A percentile compares a stretch with the other conserved stretches of the same genome.
These are phyloP conservation scores for Acanthochlamys bracteata DNA, from an alignment of 106 monocot genomes.

Conservation along the genomic window DNA sequence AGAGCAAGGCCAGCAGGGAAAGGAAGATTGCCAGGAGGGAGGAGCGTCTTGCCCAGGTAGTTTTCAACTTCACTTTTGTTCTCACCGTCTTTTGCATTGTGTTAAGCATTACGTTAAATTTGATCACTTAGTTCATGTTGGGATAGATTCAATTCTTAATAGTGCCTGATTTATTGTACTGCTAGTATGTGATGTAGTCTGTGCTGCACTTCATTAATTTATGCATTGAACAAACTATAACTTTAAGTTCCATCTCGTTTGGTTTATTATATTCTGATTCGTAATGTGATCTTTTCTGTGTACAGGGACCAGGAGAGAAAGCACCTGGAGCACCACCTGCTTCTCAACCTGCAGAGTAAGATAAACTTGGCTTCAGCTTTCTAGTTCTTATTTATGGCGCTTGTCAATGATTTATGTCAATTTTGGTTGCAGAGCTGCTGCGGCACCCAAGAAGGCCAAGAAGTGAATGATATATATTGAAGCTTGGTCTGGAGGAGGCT, in stretches of 20 bases:
- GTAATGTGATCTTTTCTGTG: not conserved
- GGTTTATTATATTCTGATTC: not conserved
- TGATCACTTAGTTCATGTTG: no score
- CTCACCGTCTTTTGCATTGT: not conserved
- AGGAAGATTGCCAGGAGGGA: slow-evolving; percentile 17
- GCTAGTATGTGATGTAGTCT: no score
- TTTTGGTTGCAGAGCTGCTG: not conserved
- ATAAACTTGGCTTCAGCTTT: no score
- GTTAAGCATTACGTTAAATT: no score
- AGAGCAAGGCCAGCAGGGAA: slow-evolving; percentile 18
- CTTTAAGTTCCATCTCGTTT: not conserved
- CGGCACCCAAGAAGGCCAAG: slow-evolving; percentile 6
- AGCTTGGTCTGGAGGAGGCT: not conserved
- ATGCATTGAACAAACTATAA: not conserved
- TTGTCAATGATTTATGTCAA: no score
- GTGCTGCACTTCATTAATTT: not conserved
- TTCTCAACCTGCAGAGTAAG: slow-evolving; percentile 8
- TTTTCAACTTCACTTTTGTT: not conserved
- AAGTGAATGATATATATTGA: slow-evolving; percentile 3
- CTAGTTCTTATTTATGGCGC: not conserved
- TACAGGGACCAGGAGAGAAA: slow-evolving; percentile 7
- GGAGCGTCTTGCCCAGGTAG: slow-evolving; percentile 14
- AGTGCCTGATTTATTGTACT: no score
- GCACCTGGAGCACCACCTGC: slow-evolving; percentile 6
- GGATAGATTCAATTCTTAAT: no score